These are phyloP conservation scores for Elsinoe perseae DNA, from an alignment of 2,329 filamentous ascomycete genomes.

Conservation along the genomic window DNA sequence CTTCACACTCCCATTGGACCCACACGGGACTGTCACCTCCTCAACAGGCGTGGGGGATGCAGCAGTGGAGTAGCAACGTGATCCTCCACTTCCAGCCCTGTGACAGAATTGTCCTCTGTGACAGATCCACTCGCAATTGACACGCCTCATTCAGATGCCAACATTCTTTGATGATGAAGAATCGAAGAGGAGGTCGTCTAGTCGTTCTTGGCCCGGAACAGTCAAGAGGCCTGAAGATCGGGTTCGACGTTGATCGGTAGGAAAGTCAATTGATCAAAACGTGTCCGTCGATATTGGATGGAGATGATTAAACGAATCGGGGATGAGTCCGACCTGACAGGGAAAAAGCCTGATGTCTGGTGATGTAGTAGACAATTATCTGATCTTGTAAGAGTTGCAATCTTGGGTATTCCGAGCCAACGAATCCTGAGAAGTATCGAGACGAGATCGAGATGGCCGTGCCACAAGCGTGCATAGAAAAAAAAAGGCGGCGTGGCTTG, in stretches of 20 bases:
- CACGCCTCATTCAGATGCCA: conserved; percentile 3
- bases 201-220: not conserved
- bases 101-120: not conserved
- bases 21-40: conserved; percentile 28
- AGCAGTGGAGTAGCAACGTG: not conserved
- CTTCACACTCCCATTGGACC: conserved; percentile 37
- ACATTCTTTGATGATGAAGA: not conserved
- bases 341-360: not conserved
- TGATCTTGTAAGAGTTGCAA: not conserved
- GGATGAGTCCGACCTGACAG: not conserved
- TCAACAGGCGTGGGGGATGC: not conserved
- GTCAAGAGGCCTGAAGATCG: conserved; percentile 2
- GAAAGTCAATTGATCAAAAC: not conserved
- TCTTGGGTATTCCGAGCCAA: not conserved
- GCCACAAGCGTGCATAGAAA: not conserved
- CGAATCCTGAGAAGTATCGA: not conserved
- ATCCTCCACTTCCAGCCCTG: not conserved
- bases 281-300: not conserved
- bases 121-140: conserved; percentile 1
- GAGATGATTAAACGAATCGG: not conserved
- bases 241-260: not conserved
- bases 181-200: not conserved
- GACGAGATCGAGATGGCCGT: not conserved
- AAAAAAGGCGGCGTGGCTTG: not conserved
- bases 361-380: not conserved